Evolutionary conservation across 2,329 filamentous ascomycete genomes (phyloP), one percentile per base, ranked within the genome.

Genomic region (Rhynchosporium secalis): DNA sequence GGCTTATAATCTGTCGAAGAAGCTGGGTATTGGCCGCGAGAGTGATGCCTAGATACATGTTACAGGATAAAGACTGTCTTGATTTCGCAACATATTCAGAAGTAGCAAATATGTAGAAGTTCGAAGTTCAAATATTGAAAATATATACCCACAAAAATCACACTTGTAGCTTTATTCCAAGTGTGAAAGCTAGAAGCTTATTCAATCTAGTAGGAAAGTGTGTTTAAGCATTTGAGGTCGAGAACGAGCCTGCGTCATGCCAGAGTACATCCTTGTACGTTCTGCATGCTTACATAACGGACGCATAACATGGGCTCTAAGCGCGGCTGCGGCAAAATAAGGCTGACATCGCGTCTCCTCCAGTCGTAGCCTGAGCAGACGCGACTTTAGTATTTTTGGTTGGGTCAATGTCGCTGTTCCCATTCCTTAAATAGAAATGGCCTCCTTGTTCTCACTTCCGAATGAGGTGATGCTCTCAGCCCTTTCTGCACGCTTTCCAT

Each of bases 401-500:
- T 20, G 20, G 20, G 40, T 7, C 2, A n/a, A 8, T 31, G 3
- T 48, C 31, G 43, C 20, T 20, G 20, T 20, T 20, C 20, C 20
- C 12, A 38, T 20, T 4, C 29, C 5, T 54, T 31, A 15, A 40
- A 2, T 12, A n/a, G 38, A 28, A 56, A 79, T 79, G 76, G 65
- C 71, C 2, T 70, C 76, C 5, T 71, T 81, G 15, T 85, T 86
- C 70, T 72, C 77, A 62, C 76, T 83, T 13, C 83, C 83, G 2
- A 80, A 82, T 56, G 83, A 86, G 69, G 71, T 78, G 41, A 67
- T 83, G 7, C 71, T 82, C 7, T 73, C 78, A 2, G 72, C 79
- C 3, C 70, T 87, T 6, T 70, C 77, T 36, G 73, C 80, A 51
- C 75, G 69, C 20, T 87, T 83, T 64, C 85, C 84, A 7, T 84